These are phyloP conservation scores for Cercophora newfieldiana DNA, from an alignment of 495 filamentous ascomycete genomes.

Conservation along the genomic window DNA sequence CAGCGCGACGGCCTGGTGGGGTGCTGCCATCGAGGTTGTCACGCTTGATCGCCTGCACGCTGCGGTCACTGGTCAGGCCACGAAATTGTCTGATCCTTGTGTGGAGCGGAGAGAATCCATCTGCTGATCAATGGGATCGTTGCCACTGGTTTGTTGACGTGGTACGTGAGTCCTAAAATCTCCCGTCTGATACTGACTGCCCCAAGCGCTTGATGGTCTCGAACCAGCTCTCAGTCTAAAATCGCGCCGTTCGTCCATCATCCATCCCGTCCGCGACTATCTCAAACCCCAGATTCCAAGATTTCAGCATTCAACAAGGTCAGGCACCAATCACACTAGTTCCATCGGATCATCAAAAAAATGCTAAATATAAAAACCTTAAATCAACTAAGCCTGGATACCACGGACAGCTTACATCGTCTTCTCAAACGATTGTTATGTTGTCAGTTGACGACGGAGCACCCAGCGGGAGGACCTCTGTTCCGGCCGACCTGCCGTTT, in stretches of 20 bases:
- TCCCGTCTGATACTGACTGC: constrained; percentile 4
- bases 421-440: background rate
- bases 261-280: constrained; percentile 19
- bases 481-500: background rate
- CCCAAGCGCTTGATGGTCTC: constrained; percentile 21
- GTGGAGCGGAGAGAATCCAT: background rate
- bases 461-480: background rate
- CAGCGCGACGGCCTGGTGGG: background rate
- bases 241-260: constrained; percentile 19
- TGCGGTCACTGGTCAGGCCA: background rate
- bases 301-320: constrained; percentile 22
- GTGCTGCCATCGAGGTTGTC: background rate
- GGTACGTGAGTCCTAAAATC: background rate
- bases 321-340: constrained; percentile 29
- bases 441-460: too few relatives aligned
- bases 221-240: constrained; percentile 22
- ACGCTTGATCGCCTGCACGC: background rate
- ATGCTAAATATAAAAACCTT: constrained; percentile 24
- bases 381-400: constrained; percentile 18
- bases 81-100: background rate
- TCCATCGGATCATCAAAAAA: constrained; percentile 20
- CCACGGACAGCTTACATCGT: background rate
- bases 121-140: background rate
- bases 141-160: constrained; percentile 16
- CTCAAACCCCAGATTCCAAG: constrained; percentile 25